Evolutionary conservation across 1,139 yeast genomes (phyloP), one percentile per base, ranked within the genome.

Genomic region (Geotrichum fermentans): DNA sequence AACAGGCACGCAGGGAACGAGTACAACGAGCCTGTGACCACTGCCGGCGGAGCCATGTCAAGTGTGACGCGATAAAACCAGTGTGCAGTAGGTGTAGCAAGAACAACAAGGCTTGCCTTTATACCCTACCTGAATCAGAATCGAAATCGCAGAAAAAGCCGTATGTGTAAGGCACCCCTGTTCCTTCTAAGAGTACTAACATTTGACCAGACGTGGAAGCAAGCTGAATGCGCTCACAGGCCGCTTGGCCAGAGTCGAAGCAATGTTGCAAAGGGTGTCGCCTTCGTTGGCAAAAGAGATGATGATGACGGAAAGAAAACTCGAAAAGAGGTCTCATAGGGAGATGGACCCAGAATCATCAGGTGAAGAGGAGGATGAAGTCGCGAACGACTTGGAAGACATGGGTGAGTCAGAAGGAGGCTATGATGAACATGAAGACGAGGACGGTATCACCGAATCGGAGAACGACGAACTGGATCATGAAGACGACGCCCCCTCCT

Each of bases 11-110:
- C 43, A 61, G 69, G n/a, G 62, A 63, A 46, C 57, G 71, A n/a
- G 64, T 67, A 7, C 61, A 67, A 4, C 61, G 63, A 26, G 72
- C 72, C 0, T 87, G 95, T 59, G 84, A 79, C 55, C 70, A 74
- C 41, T 86, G 95, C 63, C 81, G 85, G 58, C 70, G 74, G 52
- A 69, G 79, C 49, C 85, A 85, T 63, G 77, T 82, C 45, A 83
- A 84, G 60, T 87, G 95, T 61, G 84, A 83, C 59, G 95, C 87
- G 57, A 58, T 50, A 24, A 78, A 80, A 55, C 95, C 95, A 0
- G 54, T 62, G 0, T 86, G 95, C 58, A 65, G 76, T 0, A 73
- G 78, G 55, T 87, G 95, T 61, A 45, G 64, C 3, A 78, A 76
- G 51, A 67, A 74, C 1, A 65, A 68, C 2, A 58, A 53, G 32